Percentiles rank a stretch among this genome's conserved stretches.
phyloP scores from a whole-genome alignment of 352 stramenopile species.

The Phytophthora constricta region DNA sequence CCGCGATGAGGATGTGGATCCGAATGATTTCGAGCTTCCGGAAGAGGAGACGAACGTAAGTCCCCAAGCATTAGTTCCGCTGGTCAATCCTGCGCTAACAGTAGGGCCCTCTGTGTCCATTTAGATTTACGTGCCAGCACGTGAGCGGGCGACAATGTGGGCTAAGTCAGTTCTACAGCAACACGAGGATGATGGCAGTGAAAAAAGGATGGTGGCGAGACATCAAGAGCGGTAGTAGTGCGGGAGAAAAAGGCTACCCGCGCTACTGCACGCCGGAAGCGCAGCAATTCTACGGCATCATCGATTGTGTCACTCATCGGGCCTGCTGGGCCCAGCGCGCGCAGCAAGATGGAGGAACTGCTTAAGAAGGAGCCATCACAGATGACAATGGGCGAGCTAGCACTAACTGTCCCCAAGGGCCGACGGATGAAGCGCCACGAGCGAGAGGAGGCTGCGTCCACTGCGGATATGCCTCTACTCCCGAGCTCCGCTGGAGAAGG shows the following conservation, averaged over 20 bases:
- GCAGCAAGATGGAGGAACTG: slow-evolving; percentile 62
- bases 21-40: slow-evolving; percentile 54
- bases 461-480: slow-evolving; percentile 37
- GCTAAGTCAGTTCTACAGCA: slow-evolving; percentile 68
- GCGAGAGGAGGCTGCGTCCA: slow-evolving; percentile 49
- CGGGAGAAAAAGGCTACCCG: slow-evolving; percentile 38
- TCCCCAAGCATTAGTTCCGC: too few species aligned
- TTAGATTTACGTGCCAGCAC: slow-evolving; percentile 72
- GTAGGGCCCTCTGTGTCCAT: not conserved
- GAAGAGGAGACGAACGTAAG: slow-evolving; percentile 45
- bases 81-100: slow-evolving; percentile 4
- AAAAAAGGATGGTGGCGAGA: slow-evolving; percentile 18
- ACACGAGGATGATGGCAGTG: slow-evolving; percentile 43
- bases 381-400: slow-evolving; percentile 88
- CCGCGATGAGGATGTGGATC: slow-evolving; percentile 47
- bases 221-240: slow-evolving; percentile 33
- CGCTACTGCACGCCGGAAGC: slow-evolving; percentile 45
- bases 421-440: slow-evolving; percentile 63
- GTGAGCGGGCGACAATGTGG: slow-evolving; percentile 77
- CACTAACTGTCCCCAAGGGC: slow-evolving; percentile 76
- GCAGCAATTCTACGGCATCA: slow-evolving; percentile 62
- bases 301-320: slow-evolving; percentile 50
- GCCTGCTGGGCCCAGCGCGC: slow-evolving; percentile 25
- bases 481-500: slow-evolving; percentile 13
- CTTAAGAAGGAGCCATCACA: slow-evolving; percentile 77